phyloP scores from a whole-genome alignment of 1,284 basidiomycete species.

The Erythrobasidium hasegawianum region DNA sequence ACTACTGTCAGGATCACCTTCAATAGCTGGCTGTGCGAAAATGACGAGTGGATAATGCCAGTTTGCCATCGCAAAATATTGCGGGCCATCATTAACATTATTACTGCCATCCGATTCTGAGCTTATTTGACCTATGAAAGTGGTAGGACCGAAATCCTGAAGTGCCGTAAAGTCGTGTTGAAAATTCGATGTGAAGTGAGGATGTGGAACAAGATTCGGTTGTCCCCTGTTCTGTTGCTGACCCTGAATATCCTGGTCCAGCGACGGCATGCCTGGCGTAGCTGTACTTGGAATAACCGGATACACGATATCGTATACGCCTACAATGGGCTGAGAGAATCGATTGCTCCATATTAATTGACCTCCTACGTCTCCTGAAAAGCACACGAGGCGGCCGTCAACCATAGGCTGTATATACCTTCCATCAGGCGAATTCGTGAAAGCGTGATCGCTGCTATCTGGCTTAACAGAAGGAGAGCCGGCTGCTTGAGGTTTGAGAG shows the following conservation, averaged over 20 bases:
- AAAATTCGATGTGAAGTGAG: slow-evolving; percentile 14
- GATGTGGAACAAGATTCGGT: slow-evolving; percentile 18
- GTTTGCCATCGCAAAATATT: slow-evolving; percentile 72
- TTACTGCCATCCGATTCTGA: background rate
- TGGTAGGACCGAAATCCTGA: slow-evolving; percentile 51
- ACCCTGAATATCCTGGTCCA: slow-evolving; percentile 55
- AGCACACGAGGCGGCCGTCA: slow-evolving; percentile 68
- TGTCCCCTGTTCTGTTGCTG: slow-evolving; percentile 25
- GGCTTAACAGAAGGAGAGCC: slow-evolving; percentile 6
- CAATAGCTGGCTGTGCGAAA: slow-evolving; percentile 52
- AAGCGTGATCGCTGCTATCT: slow-evolving; percentile 56
- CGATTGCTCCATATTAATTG: slow-evolving; percentile 58
- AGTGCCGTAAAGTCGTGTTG: slow-evolving; percentile 41
- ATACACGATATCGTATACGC: slow-evolving; percentile 69
- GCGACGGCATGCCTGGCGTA: slow-evolving; percentile 11
- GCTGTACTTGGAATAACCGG: slow-evolving; percentile 36
- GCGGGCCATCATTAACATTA: slow-evolving; percentile 52
- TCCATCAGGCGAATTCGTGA: slow-evolving; percentile 66
- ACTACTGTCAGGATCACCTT: background rate
- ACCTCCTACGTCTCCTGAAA: slow-evolving; percentile 56
- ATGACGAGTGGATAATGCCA: slow-evolving; percentile 67
- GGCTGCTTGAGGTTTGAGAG: too few species aligned
- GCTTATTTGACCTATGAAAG: slow-evolving; percentile 64
- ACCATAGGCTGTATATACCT: slow-evolving; percentile 72
- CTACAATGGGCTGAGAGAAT: slow-evolving; percentile 65